Evolutionary conservation across 495 filamentous ascomycete genomes (phyloP).

Genomic region (Darksidea phi): DNA sequence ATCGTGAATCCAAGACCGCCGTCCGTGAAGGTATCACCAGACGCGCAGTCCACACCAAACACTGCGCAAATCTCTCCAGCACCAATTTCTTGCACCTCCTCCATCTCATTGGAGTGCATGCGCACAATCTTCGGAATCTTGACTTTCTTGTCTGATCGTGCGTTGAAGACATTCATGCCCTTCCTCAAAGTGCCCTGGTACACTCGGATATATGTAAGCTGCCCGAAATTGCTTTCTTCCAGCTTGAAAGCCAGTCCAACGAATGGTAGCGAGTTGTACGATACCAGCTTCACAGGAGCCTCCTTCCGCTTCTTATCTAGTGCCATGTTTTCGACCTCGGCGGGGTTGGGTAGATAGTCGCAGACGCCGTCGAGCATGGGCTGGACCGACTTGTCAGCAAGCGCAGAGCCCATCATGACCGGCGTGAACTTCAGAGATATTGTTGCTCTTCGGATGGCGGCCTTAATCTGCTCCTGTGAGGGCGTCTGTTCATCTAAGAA

Average conservation of each 20-base stretch:
- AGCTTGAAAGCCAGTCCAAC: slow-evolving; percentile 98
- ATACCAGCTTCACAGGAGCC: slow-evolving; percentile 76
- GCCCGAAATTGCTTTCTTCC: slow-evolving; percentile 97
- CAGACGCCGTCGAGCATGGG: slow-evolving; percentile 96
- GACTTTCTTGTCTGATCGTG: slow-evolving; percentile 90
- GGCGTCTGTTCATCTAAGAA: slow-evolving; percentile 86
- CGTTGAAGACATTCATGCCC: slow-evolving; percentile 88
- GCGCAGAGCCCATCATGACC: slow-evolving; percentile 92
- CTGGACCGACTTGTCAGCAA: slow-evolving; percentile 93
- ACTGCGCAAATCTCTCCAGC: slow-evolving; percentile 98
- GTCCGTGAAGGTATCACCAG: slow-evolving; percentile 97
- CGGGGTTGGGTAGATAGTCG: slow-evolving; percentile 92
- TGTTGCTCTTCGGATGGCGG: slow-evolving; percentile 85
- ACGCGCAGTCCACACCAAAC: slow-evolving; percentile 97
- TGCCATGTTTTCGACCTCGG: slow-evolving; percentile 85
- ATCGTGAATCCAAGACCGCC: slow-evolving; percentile 90
- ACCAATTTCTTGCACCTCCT: slow-evolving; percentile 86
- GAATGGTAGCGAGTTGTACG: slow-evolving; percentile 90
- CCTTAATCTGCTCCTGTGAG: slow-evolving; percentile 75
- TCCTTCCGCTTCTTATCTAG: slow-evolving; percentile 80
- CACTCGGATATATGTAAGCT: slow-evolving; percentile 97
- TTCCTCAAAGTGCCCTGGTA: slow-evolving; percentile 93
- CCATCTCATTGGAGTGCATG: slow-evolving; percentile 99
- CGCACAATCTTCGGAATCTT: slow-evolving; percentile 96
- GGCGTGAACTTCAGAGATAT: slow-evolving; percentile 88